Conservation (phyloP, 2,329 filamentous ascomycete species). For the Penicillium sp. region DNA sequence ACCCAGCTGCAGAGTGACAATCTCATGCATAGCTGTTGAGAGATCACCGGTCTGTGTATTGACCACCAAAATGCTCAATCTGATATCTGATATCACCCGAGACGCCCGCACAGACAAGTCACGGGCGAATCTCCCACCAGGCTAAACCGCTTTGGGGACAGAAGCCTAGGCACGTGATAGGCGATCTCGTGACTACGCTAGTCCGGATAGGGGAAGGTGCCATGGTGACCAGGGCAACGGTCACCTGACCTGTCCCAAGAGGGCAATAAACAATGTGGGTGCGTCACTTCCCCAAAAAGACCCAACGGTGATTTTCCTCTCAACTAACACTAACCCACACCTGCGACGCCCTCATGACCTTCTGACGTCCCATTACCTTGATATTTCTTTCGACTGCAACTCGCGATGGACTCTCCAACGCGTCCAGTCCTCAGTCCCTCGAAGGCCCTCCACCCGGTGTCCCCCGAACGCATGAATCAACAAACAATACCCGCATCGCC, state of each 20-base stretch:
- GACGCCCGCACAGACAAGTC: conserved; percentile 21
- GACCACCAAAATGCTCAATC: not conserved
- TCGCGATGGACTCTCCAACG: conserved; percentile 42
- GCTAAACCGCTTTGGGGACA: conserved; percentile 7
- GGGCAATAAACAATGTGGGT: conserved; percentile 37
- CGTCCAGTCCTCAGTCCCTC: conserved; percentile 37
- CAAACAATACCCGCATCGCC: conserved; percentile 48
- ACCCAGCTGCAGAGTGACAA: conserved; percentile 90
- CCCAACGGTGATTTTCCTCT: conserved; percentile 25
- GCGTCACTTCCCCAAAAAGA: conserved; percentile 32
- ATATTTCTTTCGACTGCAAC: conserved; percentile 10
- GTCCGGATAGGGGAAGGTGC: conserved; percentile 3
- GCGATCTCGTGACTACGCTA: not conserved
- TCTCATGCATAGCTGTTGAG: conserved; percentile 75
- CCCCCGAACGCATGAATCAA: conserved; percentile 56
- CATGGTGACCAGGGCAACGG: conserved; percentile 35
- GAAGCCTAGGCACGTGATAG: conserved; percentile 25
- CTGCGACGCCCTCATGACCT: conserved; percentile 23
- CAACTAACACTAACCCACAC: not conserved
- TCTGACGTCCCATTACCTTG: conserved; percentile 13
- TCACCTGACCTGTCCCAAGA: conserved; percentile 32
- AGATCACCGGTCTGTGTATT: not conserved
- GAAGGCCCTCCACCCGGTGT: conserved; percentile 48
- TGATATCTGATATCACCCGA: not conserved
- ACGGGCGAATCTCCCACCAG: conserved; percentile 4